Evolutionary conservation across 441 rosid species (phyloP), one percentile per base, ranked within the genome.

Genomic region (Bocquillonia castaneifolia): DNA sequence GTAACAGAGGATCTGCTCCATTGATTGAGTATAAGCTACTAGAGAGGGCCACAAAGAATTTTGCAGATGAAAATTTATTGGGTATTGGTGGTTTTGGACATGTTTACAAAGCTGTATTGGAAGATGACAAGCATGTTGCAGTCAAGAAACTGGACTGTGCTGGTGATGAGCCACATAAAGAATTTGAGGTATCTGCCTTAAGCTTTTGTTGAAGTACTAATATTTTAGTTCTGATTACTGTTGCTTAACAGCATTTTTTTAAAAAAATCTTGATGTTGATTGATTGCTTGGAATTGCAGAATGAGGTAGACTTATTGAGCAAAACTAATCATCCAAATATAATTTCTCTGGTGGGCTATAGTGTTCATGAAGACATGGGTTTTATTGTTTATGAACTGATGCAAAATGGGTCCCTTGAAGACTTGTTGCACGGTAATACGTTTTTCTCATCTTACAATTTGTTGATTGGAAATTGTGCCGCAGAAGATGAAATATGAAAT

Each of bases 81-180:
- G 98, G 98, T 13, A 82, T 71, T 72, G 98, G 98, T 51, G 98
- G 91, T 72, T 93, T 93, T 64, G 98, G 97, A 57, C 78, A 81
- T 57, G 98, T 91, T 48, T 93, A 88, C 73, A 80, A 80, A 71
- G 92, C 91, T 62, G 72, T 74, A 26, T 60, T 93, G 78, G 97
- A 89, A 1, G 84, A 85, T 75, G 73, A 76, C 70, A 72, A 73
- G 64, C 72, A 31, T 60, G 90, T 83, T 59, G 96, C 97, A 12
- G 94, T 93, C 51, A 93, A 93, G 84, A 93, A 89, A 76, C 76
- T 88, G 61, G 86, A 91, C 64, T 89, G 91, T 76, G 74, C 42
- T 59, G 81, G 39, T 78, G 88, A 86, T 36, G 95, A 85, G 66
- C 95, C 90, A 1, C 52, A 77, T 1, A 83, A 69, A 72, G 98